Evolutionary conservation across 345 rosid species (phyloP).

Genomic region (Crucihimalaya himalaica): DNA sequence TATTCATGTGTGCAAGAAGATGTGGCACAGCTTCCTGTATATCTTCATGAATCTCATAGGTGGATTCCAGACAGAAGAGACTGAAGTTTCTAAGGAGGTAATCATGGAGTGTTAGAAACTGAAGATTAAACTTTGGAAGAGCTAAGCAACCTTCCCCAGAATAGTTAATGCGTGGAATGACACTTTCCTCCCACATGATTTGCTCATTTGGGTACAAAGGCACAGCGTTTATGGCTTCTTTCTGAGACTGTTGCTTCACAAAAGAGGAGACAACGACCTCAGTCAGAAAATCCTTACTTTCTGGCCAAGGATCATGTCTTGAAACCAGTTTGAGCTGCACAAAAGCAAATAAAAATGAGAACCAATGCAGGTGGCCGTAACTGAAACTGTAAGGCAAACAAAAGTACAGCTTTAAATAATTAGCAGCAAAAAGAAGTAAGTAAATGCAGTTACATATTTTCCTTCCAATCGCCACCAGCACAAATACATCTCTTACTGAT

Average conservation of each 20-base stretch:
- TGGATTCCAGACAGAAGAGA: slow-evolving; percentile 96
- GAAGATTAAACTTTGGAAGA: slow-evolving; percentile 96
- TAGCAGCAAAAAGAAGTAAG: slow-evolving; percentile 2
- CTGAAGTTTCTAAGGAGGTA: slow-evolving; percentile 94
- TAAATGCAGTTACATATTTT: background rate
- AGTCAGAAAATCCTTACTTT: slow-evolving; percentile 77
- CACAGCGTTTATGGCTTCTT: slow-evolving; percentile 97
- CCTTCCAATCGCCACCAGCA: background rate
- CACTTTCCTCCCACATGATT: slow-evolving; percentile 99
- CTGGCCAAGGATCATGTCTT: slow-evolving; percentile 82
- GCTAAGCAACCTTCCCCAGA: slow-evolving; percentile 99
- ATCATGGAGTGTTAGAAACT: slow-evolving; percentile 94
- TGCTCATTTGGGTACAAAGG: slow-evolving; percentile 99
- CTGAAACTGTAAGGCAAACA: background rate
- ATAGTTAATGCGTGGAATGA: slow-evolving; percentile 97
- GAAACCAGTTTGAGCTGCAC: slow-evolving; percentile 89
- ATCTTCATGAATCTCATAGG: slow-evolving; percentile 98
- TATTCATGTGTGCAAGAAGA: slow-evolving; percentile 84
- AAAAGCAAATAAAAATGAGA: slow-evolving; percentile 26
- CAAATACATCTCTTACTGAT: slow-evolving; percentile 13
- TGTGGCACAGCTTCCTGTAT: slow-evolving; percentile 98
- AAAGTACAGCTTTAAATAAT: background rate
- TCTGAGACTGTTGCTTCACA: slow-evolving; percentile 92
- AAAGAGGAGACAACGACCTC: slow-evolving; percentile 95
- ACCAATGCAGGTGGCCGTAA: background rate